These are phyloP conservation scores for Chlamydomonas schloesseri DNA, from an alignment of 139 green algal genomes.

Conservation along the genomic window DNA sequence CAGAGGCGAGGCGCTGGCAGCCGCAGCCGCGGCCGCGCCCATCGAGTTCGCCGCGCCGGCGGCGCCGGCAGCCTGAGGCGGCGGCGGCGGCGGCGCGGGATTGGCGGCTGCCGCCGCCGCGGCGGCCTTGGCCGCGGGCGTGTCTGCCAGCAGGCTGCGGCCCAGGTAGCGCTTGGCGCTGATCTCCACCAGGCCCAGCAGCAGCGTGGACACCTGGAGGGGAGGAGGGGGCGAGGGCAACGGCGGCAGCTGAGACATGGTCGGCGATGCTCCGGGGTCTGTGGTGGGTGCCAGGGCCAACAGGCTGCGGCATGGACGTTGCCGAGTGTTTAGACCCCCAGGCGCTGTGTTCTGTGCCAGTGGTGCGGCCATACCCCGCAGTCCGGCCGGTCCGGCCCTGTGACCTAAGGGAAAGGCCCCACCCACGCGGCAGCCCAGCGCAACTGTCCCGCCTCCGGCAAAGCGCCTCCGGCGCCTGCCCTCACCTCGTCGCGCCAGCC, in stretches of 20 bases:
- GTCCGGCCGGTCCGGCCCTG: no score
- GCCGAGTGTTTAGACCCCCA: no score
- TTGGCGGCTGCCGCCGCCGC: neutral
- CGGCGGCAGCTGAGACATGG: neutral
- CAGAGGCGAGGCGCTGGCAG: neutral
- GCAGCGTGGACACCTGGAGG: conserved; percentile 53
- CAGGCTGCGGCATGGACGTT: no score
- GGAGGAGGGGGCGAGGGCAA: no score
- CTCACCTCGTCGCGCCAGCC: conserved; percentile 59
- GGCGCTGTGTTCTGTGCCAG: no score
- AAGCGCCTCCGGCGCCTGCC: no score
- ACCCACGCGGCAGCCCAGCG: no score
- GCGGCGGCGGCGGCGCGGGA: neutral
- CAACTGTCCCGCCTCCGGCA: no score
- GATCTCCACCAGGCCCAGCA: conserved; percentile 63
- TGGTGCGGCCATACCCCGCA: no score
- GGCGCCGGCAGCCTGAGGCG: neutral
- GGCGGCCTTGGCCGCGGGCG: conserved; percentile 30
- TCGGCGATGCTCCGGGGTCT: no score
- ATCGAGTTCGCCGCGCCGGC: neutral
- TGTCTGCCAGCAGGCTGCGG: conserved; percentile 11
- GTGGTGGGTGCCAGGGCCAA: no score
- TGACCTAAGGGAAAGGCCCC: no score
- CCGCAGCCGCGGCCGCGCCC: neutral
- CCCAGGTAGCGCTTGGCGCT: conserved; percentile 56